A percentile compares a stretch with the other conserved stretches of the same genome.
Evolutionary conservation across 345 rosid genomes (phyloP).

Genomic region (Moricandia arvensis): DNA sequence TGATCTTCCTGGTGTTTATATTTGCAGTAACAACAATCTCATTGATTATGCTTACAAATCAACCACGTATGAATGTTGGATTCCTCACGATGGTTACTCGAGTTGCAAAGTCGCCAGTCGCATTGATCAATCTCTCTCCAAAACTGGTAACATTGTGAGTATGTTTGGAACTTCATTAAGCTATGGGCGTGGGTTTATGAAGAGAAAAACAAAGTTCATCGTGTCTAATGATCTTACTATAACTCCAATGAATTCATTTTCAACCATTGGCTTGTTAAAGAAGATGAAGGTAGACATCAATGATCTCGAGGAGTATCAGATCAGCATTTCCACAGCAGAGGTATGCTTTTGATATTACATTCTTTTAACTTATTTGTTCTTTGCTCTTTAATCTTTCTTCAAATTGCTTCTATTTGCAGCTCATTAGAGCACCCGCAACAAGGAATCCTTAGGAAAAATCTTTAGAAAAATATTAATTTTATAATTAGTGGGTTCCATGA

Average conservation of each 20-base stretch:
- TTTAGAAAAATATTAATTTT: no score
- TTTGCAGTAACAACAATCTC: not conserved
- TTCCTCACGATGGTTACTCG: not conserved
- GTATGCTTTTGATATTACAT: not conserved
- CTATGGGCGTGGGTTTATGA: not conserved
- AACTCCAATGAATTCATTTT: slow-evolving; percentile 1
- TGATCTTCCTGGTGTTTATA: not conserved
- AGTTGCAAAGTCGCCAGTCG: not conserved
- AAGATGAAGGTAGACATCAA: not conserved
- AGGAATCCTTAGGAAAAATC: no score
- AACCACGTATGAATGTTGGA: not conserved
- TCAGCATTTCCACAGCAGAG: slow-evolving; percentile 9
- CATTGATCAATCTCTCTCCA: not conserved
- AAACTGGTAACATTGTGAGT: not conserved
- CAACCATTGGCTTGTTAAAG: slow-evolving; percentile 4
- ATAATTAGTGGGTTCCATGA: no score
- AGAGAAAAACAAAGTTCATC: slow-evolving; percentile 1
- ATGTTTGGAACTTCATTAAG: not conserved
- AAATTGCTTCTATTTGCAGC: no score
- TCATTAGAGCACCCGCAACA: no score
- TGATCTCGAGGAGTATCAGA: slow-evolving; percentile 1
- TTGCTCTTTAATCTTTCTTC: no score
- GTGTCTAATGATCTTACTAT: not conserved
- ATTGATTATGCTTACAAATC: not conserved
- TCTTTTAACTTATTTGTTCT: not conserved